Evolutionary conservation across 2,329 filamentous ascomycete species (phyloP).

Genomic region (Monosporascus sp.): DNA sequence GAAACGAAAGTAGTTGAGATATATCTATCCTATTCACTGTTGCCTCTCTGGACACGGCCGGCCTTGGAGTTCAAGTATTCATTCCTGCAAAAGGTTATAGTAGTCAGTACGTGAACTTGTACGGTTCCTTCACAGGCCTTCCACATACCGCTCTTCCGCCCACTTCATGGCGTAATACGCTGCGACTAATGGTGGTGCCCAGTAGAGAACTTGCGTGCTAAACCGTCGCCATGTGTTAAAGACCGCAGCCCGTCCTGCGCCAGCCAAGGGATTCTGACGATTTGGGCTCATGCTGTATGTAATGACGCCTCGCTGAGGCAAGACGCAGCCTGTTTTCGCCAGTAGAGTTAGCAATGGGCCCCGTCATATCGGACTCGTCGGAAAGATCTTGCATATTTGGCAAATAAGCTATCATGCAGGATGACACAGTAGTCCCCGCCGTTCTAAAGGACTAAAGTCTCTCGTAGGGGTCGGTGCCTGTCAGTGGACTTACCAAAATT

Average conservation of each 20-base stretch:
- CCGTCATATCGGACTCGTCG: no score
- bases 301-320: slow-evolving; percentile 55
- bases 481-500: background rate
- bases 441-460: no score
- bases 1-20: no score
- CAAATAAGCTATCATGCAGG: no score
- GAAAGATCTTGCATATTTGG: no score
- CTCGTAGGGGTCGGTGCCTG: no score
- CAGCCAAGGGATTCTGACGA: slow-evolving; percentile 80
- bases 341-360: slow-evolving; percentile 7
- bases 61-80: slow-evolving; percentile 9
- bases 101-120: background rate
- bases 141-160: slow-evolving; percentile 77
- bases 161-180: slow-evolving; percentile 83
- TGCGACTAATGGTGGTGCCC: slow-evolving; percentile 68
- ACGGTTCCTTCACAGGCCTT: background rate
- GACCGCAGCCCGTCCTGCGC: slow-evolving; percentile 69
- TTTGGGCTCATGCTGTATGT: slow-evolving; percentile 76
- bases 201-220: slow-evolving; percentile 80
- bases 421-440: no score
- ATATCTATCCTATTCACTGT: background rate
- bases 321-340: slow-evolving; percentile 35
- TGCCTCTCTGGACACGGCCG: background rate
- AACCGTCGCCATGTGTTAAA: slow-evolving; percentile 93
- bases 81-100: slow-evolving; percentile 2